Evolutionary conservation across 2,329 filamentous ascomycete species (phyloP).

Genomic region (Sporothrix sp.): DNA sequence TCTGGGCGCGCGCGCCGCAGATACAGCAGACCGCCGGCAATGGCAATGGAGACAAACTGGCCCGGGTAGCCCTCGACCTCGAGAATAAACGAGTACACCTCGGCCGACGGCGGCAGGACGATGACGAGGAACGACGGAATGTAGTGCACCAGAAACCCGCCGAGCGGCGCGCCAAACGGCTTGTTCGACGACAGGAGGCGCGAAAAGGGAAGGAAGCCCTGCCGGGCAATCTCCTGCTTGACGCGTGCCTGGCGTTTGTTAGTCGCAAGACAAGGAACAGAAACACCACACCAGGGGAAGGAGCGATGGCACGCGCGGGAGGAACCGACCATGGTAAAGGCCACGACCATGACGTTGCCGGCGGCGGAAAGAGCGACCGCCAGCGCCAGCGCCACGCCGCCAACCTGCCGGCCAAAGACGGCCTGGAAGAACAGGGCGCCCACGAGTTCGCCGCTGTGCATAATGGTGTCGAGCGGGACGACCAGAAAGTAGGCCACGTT

Average conservation of each 20-base stretch:
- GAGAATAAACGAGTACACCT: constrained; percentile 63
- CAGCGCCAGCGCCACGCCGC: constrained; percentile 48
- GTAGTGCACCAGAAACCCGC: constrained; percentile 59
- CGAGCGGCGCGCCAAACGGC: constrained; percentile 58
- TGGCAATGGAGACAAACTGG: constrained; percentile 49
- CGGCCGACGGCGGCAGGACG: constrained; percentile 49
- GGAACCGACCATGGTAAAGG: constrained; percentile 45
- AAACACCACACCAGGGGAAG: constrained; percentile 21
- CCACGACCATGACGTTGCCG: constrained; percentile 65
- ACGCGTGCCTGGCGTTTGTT: constrained; percentile 43
- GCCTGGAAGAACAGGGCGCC: constrained; percentile 58
- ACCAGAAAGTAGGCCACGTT: constrained; percentile 55
- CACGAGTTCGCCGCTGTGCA: constrained; percentile 55
- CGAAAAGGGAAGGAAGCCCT: constrained; percentile 59
- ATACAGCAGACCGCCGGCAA: constrained; percentile 49
- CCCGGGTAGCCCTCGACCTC: constrained; percentile 62
- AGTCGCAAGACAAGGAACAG: not conserved
- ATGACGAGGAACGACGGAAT: constrained; percentile 60
- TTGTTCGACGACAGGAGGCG: constrained; percentile 51
- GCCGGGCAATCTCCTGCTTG: constrained; percentile 63
- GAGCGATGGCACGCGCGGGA: too few relatives aligned
- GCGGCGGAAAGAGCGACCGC: constrained; percentile 57
- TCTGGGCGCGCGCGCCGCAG: constrained; percentile 51
- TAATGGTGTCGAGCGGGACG: constrained; percentile 57
- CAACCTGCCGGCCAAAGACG: constrained; percentile 50